Evolutionary conservation across 2,329 filamentous ascomycete species (phyloP), one percentile per base, ranked within the genome.

Genomic region (Cadophora sp.): DNA sequence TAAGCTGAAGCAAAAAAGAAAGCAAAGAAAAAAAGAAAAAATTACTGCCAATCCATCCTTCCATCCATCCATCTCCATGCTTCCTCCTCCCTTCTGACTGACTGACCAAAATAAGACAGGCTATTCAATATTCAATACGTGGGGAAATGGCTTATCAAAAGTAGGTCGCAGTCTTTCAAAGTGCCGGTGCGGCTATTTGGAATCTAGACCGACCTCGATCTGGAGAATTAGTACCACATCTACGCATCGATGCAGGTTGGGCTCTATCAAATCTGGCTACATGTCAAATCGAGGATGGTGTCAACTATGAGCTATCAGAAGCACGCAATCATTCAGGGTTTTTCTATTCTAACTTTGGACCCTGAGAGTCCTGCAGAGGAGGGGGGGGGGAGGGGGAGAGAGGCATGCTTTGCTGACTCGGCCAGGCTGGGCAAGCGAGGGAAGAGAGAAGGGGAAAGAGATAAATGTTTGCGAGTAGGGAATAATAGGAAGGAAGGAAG

Each of bases 131-230:
- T 34, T 34, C 31, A 16, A 3, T 3, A 16, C 40, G 16, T 43
- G 40, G 12, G 14, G 40, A 43, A 16, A 16, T 43, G 40, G 40
- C 40, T 11, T 43, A 43, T 43, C 40, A 11, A 43, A 43, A 43
- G 14, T 43, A 43, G 4, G 2, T 43, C 5, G 16, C 19, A 9
- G 8, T 37, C 14, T 37, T 37, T 24, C 24, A 53, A 29, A 11
- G 9, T 27, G 51, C 27, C 11, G 51, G 27, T 31, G 31, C 26
- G 16, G 26, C 19, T 55, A 55, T 31, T 55, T 55, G 51, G 51
- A 55, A 31, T 31, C 16, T 31, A 55, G 51, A 27, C 51, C 16
- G 51, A 27, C 51, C 16, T n/a, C 51, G 51, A 55, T 55, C 51
- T 31, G 51, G 16, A 29, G 51, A 2, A 19, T 55, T 29, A 55